phyloP scores from a whole-genome alignment of 1,284 basidiomycete species.

The Wolfiporia cocos region DNA sequence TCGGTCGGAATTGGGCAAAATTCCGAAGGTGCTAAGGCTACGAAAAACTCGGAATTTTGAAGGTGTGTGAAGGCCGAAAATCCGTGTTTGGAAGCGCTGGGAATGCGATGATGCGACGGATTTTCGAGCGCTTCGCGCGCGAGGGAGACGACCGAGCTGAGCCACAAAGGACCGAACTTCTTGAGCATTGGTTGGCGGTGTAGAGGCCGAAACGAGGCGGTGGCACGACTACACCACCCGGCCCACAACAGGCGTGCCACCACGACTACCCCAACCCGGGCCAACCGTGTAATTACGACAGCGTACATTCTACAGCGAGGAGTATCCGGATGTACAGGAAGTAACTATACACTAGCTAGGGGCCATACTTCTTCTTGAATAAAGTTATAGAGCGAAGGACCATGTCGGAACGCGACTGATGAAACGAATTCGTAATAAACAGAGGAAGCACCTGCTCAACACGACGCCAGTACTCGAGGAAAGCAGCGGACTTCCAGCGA shows the following conservation, averaged over 20 bases:
- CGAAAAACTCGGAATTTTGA: no score
- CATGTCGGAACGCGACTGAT: neutral
- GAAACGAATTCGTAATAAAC: slow-evolving; percentile 5
- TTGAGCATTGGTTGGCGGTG: no score
- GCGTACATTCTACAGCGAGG: neutral
- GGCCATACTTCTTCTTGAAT: slow-evolving; percentile 1
- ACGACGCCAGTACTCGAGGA: slow-evolving; percentile 23
- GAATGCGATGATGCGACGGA: no score
- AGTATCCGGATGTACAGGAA: neutral
- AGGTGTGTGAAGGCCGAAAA: no score
- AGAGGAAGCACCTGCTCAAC: slow-evolving; percentile 7
- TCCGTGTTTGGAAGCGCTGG: no score
- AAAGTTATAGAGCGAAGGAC: neutral
- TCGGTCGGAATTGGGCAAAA: no score
- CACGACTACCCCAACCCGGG: neutral
- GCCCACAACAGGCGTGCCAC: neutral
- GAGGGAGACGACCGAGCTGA: no score
- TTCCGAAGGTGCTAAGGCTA: no score
- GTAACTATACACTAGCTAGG: neutral
- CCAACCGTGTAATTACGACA: neutral
- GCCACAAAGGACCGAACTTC: no score
- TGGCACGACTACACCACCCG: neutral
- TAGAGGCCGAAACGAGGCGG: no score
- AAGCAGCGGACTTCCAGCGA: slow-evolving; percentile 23
- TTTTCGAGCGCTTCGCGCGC: no score